Conservation (phyloP, 2,329 filamentous ascomycete species). For the Aspergillus intermedius region DNA sequence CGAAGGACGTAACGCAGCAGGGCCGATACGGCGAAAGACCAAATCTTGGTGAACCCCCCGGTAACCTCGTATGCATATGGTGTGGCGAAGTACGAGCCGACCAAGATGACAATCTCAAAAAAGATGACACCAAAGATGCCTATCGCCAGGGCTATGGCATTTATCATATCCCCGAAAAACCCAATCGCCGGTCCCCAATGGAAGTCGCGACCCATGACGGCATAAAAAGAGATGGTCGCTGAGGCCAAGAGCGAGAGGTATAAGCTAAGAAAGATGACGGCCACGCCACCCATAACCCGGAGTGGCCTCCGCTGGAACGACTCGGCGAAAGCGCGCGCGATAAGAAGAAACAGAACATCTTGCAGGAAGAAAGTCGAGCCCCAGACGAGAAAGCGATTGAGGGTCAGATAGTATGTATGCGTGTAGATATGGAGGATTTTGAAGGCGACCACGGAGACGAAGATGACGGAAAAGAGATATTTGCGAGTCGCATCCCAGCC, state of each 20-base stretch:
- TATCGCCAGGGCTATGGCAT: conserved; percentile 17
- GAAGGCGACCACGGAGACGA: conserved; percentile 17
- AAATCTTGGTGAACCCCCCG: conserved; percentile 3
- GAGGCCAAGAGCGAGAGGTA: conserved; percentile 10
- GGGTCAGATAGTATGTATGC: conserved; percentile 16
- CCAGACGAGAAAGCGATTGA: conserved; percentile 14
- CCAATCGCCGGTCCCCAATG: conserved; percentile 16
- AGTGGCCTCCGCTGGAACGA: conserved; percentile 9
- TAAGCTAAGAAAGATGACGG: conserved; percentile 10
- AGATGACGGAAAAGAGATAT: conserved; percentile 17
- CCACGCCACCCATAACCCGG: conserved; percentile 5
- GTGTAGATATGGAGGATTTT: conserved; percentile 21
- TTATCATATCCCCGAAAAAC: conserved; percentile 18
- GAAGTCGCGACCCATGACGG: conserved; percentile 15
- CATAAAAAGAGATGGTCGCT: conserved; percentile 16
- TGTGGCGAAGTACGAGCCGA: conserved; percentile 9
- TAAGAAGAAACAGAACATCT: conserved; percentile 13
- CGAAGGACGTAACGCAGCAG: background rate
- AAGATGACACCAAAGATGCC: conserved; percentile 11
- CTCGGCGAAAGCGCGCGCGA: conserved; percentile 8
- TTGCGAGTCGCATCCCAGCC: conserved; percentile 4
- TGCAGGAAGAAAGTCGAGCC: conserved; percentile 19
- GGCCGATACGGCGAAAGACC: background rate
- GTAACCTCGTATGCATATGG: conserved; percentile 12
- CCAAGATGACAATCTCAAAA: conserved; percentile 10